Conservation (phyloP, 2,329 filamentous ascomycete species). For the Sarocladium kiliense region DNA sequence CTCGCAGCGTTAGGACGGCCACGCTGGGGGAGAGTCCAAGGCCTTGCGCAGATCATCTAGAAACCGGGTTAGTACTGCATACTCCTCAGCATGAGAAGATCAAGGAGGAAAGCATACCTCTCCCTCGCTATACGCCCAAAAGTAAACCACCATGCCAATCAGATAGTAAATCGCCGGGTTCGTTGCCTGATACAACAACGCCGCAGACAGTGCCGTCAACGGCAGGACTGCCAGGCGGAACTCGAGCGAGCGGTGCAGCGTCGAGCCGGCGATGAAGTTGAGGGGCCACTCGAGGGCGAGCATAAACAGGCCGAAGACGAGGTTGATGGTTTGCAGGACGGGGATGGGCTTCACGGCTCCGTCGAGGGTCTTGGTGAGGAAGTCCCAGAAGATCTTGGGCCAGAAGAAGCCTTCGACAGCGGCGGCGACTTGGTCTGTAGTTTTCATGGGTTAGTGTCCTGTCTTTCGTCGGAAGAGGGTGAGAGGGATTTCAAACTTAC, state of each 20-base stretch:
- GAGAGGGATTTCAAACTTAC: no score
- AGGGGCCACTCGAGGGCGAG: conserved; percentile 91
- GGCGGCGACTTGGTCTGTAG: conserved; percentile 84
- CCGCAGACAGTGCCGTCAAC: conserved; percentile 65
- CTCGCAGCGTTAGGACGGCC: conserved; percentile 17
- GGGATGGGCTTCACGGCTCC: conserved; percentile 82
- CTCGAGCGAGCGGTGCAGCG: conserved; percentile 83
- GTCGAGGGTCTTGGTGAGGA: conserved; percentile 86
- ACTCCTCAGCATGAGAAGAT: conserved; percentile 11
- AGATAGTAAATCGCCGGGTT: conserved; percentile 91
- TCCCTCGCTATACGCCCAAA: conserved; percentile 96
- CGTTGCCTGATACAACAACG: conserved; percentile 85
- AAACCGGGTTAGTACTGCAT: neutral
- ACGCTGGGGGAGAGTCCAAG: conserved; percentile 64
- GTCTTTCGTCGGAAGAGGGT: no score
- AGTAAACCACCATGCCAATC: conserved; percentile 80
- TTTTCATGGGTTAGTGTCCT: conserved; percentile 8
- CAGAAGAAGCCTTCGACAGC: conserved; percentile 89
- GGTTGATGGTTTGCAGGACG: conserved; percentile 82
- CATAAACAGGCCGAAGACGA: conserved; percentile 72
- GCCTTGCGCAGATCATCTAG: conserved; percentile 62
- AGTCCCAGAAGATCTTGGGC: conserved; percentile 99
- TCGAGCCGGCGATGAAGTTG: conserved; percentile 66
- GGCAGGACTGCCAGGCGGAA: conserved; percentile 78
- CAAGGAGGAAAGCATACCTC: conserved; percentile 60